Percentiles rank a stretch among this genome's conserved stretches.
Conservation (phyloP, 176 grass and related monocot species). For the Coix lacrymajobi region DNA sequence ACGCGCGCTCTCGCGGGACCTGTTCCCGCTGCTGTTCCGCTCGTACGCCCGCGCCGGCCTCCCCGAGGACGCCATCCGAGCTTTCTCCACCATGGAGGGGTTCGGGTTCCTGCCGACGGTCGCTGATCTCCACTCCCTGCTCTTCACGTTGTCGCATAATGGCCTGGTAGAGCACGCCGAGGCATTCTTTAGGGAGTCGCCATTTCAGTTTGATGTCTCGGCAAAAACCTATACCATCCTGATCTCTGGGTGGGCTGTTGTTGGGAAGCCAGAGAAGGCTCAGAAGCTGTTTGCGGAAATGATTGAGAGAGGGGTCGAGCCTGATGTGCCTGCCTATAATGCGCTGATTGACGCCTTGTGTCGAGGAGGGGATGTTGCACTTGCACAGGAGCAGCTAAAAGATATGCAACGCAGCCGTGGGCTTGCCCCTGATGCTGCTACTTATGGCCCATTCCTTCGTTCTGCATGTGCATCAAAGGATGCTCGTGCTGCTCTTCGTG, state of each 20-base stretch:
- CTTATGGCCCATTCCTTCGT: slow-evolving; percentile 65
- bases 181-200: slow-evolving; percentile 48
- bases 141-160: slow-evolving; percentile 66
- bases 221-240: slow-evolving; percentile 76
- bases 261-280: slow-evolving; percentile 28
- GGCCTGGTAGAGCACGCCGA: slow-evolving; percentile 55
- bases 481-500: slow-evolving; percentile 39
- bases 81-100: slow-evolving; percentile 53
- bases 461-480: slow-evolving; percentile 59
- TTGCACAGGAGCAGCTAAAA: slow-evolving; percentile 43
- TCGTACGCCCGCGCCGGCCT: slow-evolving; percentile 52
- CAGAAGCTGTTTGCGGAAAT: slow-evolving; percentile 67
- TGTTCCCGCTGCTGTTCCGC: slow-evolving; percentile 82
- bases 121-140: slow-evolving; percentile 56
- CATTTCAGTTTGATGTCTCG: slow-evolving; percentile 28
- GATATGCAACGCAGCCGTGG: slow-evolving; percentile 45
- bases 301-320: slow-evolving; percentile 32
- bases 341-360: slow-evolving; percentile 63
- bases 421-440: slow-evolving; percentile 54
- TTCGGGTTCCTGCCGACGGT: slow-evolving; percentile 45
- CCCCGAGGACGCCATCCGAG: slow-evolving; percentile 50
- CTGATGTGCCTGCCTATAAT: slow-evolving; percentile 50
- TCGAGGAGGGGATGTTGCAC: slow-evolving; percentile 35
- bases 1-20: slow-evolving; percentile 21
- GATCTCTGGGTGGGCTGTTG: slow-evolving; percentile 65